These are phyloP conservation scores for Aureobasidium melanogenum DNA, from an alignment of 2,329 filamentous ascomycete species.

Conservation along the genomic window DNA sequence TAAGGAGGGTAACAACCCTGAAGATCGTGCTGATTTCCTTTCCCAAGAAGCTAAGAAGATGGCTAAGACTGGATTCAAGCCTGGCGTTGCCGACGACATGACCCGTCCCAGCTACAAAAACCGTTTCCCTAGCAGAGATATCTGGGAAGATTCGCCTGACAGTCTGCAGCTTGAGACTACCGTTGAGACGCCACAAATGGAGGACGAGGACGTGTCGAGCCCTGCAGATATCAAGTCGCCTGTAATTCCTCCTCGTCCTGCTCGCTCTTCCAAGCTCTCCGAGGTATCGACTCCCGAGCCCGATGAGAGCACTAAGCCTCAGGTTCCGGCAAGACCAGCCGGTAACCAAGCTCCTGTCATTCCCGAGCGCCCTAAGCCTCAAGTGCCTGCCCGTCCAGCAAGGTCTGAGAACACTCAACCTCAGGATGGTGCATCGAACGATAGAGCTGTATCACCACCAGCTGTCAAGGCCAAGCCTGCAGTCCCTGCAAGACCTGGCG, in stretches of 20 bases:
- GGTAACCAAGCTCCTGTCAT: slow-evolving; percentile 51
- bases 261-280: slow-evolving; percentile 22
- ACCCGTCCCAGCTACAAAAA: slow-evolving; percentile 50
- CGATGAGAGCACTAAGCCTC: slow-evolving; percentile 64
- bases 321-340: slow-evolving; percentile 65
- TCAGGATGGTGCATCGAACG: slow-evolving; percentile 25
- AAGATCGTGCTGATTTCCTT: slow-evolving; percentile 35
- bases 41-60: slow-evolving; percentile 44
- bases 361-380: slow-evolving; percentile 54
- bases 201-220: slow-evolving; percentile 22
- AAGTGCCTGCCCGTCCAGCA: slow-evolving; percentile 50
- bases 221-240: slow-evolving; percentile 12
- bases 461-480: slow-evolving; percentile 68
- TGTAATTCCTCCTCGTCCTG: slow-evolving; percentile 23
- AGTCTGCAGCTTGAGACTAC: slow-evolving; percentile 72
- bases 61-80: slow-evolving; percentile 51
- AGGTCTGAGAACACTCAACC: slow-evolving; percentile 36
- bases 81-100: slow-evolving; percentile 44
- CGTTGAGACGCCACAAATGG: slow-evolving; percentile 38
- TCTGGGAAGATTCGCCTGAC: slow-evolving; percentile 91
- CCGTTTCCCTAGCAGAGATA: slow-evolving; percentile 82
- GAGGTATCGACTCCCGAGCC: slow-evolving; percentile 25
- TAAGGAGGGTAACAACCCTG: slow-evolving; percentile 32
- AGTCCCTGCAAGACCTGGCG: slow-evolving; percentile 67
- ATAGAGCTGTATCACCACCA: slow-evolving; percentile 30